Evolutionary conservation across 176 grass and related monocot genomes (phyloP).

Genomic region (Oropetium thomaeum): DNA sequence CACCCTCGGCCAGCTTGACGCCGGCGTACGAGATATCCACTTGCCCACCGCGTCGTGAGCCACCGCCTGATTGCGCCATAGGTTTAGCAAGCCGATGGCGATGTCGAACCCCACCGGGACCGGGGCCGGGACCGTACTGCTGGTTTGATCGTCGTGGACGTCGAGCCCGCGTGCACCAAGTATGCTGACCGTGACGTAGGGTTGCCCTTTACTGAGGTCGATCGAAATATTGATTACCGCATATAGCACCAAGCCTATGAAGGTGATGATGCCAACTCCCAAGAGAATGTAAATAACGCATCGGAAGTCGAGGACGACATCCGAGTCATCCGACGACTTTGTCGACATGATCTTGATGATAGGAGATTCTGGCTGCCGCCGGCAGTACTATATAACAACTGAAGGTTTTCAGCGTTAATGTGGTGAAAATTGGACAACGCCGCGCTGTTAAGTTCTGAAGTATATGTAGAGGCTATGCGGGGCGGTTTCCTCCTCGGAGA

Average conservation of each 20-base stretch:
- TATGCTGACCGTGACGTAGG: not conserved
- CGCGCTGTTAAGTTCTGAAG: no score
- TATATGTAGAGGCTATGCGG: no score
- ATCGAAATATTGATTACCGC: not conserved
- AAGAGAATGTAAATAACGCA: not conserved
- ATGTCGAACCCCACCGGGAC: not conserved
- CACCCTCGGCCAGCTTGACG: not conserved
- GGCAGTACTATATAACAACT: no score
- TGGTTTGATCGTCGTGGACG: not conserved
- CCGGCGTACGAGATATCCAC: not conserved
- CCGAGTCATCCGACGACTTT: no score
- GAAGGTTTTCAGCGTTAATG: no score
- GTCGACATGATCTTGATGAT: no score
- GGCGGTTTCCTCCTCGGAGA: no score
- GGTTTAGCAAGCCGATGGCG: not conserved
- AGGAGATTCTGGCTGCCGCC: no score
- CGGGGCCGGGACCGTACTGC: not conserved
- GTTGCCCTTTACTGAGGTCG: no score
- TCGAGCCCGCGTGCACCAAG: not conserved
- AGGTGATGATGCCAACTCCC: not conserved
- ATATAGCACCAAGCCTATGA: not conserved
- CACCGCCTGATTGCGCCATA: not conserved
- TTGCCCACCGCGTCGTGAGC: not conserved
- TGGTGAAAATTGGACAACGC: no score
- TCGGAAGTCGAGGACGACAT: no score